phyloP scores from a whole-genome alignment of 805 yeast species.

The Spathaspora hagerdaliae region DNA sequence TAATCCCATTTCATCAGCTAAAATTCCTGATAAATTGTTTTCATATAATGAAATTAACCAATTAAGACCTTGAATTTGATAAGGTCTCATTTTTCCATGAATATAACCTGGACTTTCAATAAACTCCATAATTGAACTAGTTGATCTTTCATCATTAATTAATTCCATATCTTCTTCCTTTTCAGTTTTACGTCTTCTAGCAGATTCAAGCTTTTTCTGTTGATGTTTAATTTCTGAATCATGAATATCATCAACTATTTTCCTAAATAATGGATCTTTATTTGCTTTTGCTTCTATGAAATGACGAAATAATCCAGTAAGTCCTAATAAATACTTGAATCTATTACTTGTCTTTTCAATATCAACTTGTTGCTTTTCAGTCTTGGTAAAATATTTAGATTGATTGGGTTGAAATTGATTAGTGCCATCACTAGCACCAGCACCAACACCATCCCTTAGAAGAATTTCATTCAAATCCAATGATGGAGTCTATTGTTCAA shows the following conservation, averaged over 20 bases:
- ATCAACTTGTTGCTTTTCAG: constrained; percentile 41
- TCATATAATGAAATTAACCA: constrained; percentile 71
- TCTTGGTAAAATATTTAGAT: constrained; percentile 27
- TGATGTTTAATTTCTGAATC: constrained; percentile 10
- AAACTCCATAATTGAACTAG: constrained; percentile 40
- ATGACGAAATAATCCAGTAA: constrained; percentile 64
- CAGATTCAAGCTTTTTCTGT: constrained; percentile 4
- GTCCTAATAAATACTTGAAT: constrained; percentile 58
- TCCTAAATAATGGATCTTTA: constrained; percentile 51
- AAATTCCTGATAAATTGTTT: constrained; percentile 67
- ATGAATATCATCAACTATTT: constrained; percentile 45
- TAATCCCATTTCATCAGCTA: constrained; percentile 85
- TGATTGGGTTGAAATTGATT: constrained; percentile 6
- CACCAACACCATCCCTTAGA: not conserved
- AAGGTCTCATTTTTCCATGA: constrained; percentile 60
- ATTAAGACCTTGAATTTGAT: constrained; percentile 77
- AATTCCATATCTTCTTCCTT: constrained; percentile 77
- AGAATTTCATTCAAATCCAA: constrained; percentile 8
- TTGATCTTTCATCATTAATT: constrained; percentile 50
- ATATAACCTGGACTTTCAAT: constrained; percentile 50
- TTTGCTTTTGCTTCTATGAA: constrained; percentile 61
- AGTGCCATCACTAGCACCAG: not conserved
- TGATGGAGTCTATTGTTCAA: constrained; percentile 8
- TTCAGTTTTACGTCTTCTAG: constrained; percentile 64
- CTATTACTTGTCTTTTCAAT: constrained; percentile 57